Evolutionary conservation across 495 filamentous ascomycete species (phyloP), one percentile per base, ranked within the genome.

Genomic region (Daldinia loculata): DNA sequence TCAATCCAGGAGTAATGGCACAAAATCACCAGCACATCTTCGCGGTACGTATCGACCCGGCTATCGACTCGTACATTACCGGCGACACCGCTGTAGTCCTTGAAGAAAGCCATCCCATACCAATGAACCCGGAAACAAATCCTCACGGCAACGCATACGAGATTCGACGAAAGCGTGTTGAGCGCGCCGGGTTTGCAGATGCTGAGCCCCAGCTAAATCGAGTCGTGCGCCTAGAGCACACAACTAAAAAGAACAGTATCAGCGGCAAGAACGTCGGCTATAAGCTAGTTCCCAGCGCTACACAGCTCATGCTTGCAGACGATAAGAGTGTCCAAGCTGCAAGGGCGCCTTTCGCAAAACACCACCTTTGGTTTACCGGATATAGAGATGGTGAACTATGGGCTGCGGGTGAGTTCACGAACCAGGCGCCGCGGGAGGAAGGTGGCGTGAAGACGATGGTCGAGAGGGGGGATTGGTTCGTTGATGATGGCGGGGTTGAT

Each of bases 1-100:
- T 97, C 7, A 90, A 93, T 65, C 94, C 93, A 0, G 94, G 94
- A 0, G 93, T 94, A 8, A 86, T 97, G 53, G 93, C 77, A 71
- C 76, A 60, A 61, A 88, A 61, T 87, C 94, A 97, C 70, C 94
- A 97, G 73, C 94, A 97, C 80, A 92, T 97, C 78, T 95, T 97
- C 80, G 93, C 91, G 2, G 88, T 97, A 1, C 91, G 94, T 14
- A 84, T 97, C 15, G 93, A 97, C 77, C 93, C 94, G 6, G 86
- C 88, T 45, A 84, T 97, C 61, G 93, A 92, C 65, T 94, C 93
- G 2, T 87, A 88, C 69, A 80, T 84, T 50, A 94, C 94, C 75
- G 89, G 89, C 74, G 89, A 93, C 61, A 92, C 94, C 74, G 87
- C 90, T 7, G 85, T 92, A 56, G 81, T 92, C 0, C 88, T 93